Conservation (phyloP, 1,139 yeast species). For the Blastobotrys malaysiensis region DNA sequence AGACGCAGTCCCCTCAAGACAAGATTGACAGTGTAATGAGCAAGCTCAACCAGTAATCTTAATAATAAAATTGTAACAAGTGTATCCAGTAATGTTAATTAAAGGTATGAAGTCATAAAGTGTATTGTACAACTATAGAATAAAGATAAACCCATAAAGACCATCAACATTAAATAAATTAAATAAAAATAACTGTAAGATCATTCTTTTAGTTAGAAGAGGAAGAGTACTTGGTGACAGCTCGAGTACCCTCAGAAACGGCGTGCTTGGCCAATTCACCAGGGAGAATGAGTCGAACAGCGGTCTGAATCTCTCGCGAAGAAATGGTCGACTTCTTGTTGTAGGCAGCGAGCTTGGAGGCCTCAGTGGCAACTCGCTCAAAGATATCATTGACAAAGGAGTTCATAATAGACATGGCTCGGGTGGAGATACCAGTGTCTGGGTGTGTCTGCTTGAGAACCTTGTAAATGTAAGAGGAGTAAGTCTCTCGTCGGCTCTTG, state of each 20-base stretch:
- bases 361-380: constrained; percentile 76
- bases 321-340: constrained; percentile 98
- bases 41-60: constrained; percentile 11
- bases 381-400: constrained; percentile 86
- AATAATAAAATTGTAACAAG: no score
- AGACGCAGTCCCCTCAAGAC: constrained; percentile 30
- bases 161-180: constrained; percentile 7
- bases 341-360: constrained; percentile 99
- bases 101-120: neutral
- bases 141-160: constrained; percentile 2
- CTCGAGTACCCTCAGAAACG: constrained; percentile 99
- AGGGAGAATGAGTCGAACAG: constrained; percentile 97
- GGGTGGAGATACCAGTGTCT: constrained; percentile 99
- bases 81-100: constrained; percentile 1
- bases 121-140: constrained; percentile 1
- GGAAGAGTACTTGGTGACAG: constrained; percentile 98
- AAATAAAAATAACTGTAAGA: constrained; percentile 10
- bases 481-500: constrained; percentile 97
- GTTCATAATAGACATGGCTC: constrained; percentile 99
- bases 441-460: constrained; percentile 99
- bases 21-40: constrained; percentile 28
- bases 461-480: constrained; percentile 97
- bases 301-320: constrained; percentile 99
- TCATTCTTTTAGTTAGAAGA: constrained; percentile 22
- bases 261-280: constrained; percentile 99